A percentile compares a stretch with the other conserved stretches of the same genome.
Conservation (phyloP, 345 rosid species). For the Gynandropsis gynandra region DNA sequence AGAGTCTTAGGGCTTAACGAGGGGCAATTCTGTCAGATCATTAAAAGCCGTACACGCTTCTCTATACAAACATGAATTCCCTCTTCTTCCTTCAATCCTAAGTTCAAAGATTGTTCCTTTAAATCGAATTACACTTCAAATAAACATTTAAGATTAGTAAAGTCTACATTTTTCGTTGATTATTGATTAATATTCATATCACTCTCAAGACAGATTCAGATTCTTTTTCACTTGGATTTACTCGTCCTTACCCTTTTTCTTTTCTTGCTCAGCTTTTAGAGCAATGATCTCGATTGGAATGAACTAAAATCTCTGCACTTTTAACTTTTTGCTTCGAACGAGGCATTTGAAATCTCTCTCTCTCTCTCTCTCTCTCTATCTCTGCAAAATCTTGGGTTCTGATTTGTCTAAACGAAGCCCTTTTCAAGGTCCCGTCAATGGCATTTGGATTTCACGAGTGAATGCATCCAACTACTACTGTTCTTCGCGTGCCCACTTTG, state of each 20-base stretch:
- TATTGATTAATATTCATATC: not conserved
- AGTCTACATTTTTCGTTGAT: slow-evolving; percentile 4
- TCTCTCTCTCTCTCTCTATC: not conserved
- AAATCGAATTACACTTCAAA: not conserved
- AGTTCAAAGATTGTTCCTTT: too few species aligned
- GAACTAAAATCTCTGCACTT: slow-evolving; percentile 23
- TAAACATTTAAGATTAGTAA: slow-evolving; percentile 10
- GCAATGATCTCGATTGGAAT: slow-evolving; percentile 24
- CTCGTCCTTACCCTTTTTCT: slow-evolving; percentile 13
- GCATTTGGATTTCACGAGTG: slow-evolving; percentile 20
- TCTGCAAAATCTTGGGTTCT: slow-evolving; percentile 16
- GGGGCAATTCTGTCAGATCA: slow-evolving; percentile 14
- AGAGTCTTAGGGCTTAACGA: slow-evolving; percentile 6
- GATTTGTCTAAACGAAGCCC: slow-evolving; percentile 22
- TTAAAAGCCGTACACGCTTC: slow-evolving; percentile 5
- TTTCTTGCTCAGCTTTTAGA: slow-evolving; percentile 26
- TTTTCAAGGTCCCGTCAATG: slow-evolving; percentile 26
- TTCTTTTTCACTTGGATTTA: not conserved
- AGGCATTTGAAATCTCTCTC: slow-evolving; percentile 18
- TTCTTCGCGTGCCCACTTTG: slow-evolving; percentile 15
- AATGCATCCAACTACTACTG: slow-evolving; percentile 24
- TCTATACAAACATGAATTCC: slow-evolving; percentile 4
- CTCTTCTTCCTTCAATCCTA: not conserved
- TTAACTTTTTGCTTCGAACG: slow-evolving; percentile 23
- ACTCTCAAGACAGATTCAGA: not conserved